Evolutionary conservation across 768 basidiomycete genomes (phyloP).

Genomic region (Boletus reticuloceps): DNA sequence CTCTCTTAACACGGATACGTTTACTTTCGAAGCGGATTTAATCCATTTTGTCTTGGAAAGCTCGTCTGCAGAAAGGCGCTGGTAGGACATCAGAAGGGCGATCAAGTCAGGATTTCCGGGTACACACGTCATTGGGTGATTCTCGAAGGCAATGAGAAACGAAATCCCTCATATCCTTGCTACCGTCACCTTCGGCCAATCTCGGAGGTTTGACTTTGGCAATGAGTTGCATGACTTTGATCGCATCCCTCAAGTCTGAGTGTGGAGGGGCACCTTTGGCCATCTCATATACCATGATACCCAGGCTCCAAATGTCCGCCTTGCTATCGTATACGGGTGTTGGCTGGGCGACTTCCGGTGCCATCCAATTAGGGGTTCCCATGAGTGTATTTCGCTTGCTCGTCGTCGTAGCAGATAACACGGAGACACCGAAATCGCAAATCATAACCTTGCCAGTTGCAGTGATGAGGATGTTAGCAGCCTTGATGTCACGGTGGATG

Average conservation of each 20-base stretch:
- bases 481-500: constrained; percentile 98
- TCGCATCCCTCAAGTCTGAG: constrained; percentile 76
- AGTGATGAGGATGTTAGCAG: constrained; percentile 93
- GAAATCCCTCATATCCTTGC: constrained; percentile 86
- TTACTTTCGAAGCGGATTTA: constrained; percentile 64
- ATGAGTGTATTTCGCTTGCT: constrained; percentile 96
- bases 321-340: constrained; percentile 94
- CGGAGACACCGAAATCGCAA: constrained; percentile 98
- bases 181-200: constrained; percentile 73
- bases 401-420: constrained; percentile 75
- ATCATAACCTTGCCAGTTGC: constrained; percentile 89
- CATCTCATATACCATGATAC: constrained; percentile 96
- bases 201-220: constrained; percentile 81
- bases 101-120: neutral
- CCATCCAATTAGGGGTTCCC: constrained; percentile 99
- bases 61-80: constrained; percentile 91
- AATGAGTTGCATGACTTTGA: constrained; percentile 87
- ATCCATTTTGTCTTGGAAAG: constrained; percentile 89
- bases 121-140: constrained; percentile 69
- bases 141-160: constrained; percentile 80
- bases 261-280: constrained; percentile 95
- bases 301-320: constrained; percentile 97
- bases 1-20: constrained; percentile 72
- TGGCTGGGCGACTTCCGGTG: constrained; percentile 91
- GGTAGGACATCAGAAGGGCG: constrained; percentile 8